Conservation (phyloP, 1,284 basidiomycete species). For the Irpex rosettiformis region DNA sequence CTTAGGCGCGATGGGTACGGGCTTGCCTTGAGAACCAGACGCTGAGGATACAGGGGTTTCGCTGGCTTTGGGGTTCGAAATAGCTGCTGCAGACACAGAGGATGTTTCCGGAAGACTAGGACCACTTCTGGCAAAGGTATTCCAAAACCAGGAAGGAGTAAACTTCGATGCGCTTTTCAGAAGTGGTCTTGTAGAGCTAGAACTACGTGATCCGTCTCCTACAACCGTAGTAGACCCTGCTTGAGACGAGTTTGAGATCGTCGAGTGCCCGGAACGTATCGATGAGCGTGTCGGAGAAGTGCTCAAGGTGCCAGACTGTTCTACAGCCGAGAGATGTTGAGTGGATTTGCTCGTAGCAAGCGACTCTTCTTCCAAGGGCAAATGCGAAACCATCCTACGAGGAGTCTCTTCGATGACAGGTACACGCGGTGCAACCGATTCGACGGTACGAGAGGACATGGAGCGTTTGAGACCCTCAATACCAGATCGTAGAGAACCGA, state of each 20-base stretch:
- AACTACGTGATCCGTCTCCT: conserved; percentile 13
- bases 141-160: conserved; percentile 72
- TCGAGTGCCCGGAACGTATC: conserved; percentile 51
- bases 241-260: conserved; percentile 29
- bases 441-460: conserved; percentile 43
- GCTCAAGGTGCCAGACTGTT: conserved; percentile 28
- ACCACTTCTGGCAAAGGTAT: conserved; percentile 57
- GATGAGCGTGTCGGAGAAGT: conserved; percentile 74
- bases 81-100: conserved; percentile 45
- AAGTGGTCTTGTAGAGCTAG: conserved; percentile 31
- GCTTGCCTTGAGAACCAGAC: conserved; percentile 7
- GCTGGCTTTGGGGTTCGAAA: conserved; percentile 21
- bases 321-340: neutral
- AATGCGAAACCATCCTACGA: neutral
- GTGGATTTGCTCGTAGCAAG: conserved; percentile 27
- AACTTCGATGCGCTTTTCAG: conserved; percentile 43
- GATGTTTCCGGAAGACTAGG: conserved; percentile 60
- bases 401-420: conserved; percentile 70
- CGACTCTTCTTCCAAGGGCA: conserved; percentile 25
- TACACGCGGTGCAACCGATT: conserved; percentile 35
- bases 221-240: conserved; percentile 15
- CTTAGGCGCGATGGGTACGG: conserved; percentile 4
- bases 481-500: conserved; percentile 32
- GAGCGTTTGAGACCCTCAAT: conserved; percentile 31
- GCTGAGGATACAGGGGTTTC: neutral